Percentiles rank a stretch among this genome's conserved stretches.
Conservation (phyloP, 208 protist genomes). For the Hexamita inflata region DNA sequence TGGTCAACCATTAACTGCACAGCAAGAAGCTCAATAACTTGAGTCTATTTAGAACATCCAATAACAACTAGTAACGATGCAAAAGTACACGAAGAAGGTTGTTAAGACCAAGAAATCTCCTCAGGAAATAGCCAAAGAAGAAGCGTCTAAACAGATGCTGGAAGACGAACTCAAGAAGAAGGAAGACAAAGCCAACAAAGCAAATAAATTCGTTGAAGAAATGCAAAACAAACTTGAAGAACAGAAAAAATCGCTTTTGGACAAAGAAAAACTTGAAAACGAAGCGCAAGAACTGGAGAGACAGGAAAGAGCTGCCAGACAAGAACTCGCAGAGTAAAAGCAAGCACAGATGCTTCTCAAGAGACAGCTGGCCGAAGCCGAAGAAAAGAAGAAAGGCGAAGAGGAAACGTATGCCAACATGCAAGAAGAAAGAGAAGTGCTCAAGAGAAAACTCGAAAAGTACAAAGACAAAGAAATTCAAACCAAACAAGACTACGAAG, state of each 20-base stretch:
- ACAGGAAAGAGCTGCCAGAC: neutral
- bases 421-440: no score
- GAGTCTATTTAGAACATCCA: neutral
- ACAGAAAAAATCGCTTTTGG: neutral
- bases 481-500: no score
- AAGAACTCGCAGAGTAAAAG: neutral
- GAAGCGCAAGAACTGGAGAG: neutral
- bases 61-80: neutral
- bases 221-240: neutral
- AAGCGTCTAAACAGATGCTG: neutral
- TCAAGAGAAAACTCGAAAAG: no score
- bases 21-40: neutral
- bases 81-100: no score
- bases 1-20: no score
- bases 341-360: neutral
- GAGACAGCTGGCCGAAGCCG: neutral
- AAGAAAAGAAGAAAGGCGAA: neutral
- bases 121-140: neutral
- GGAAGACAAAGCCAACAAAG: neutral
- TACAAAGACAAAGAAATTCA: no score
- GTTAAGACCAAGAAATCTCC: no score
- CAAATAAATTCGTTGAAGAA: neutral
- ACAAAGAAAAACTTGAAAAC: neutral
- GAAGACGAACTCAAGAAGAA: constrained; percentile 7
- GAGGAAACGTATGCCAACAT: neutral